These are phyloP conservation scores for Magnaporthiopsis rhizophila DNA, from an alignment of 2,329 filamentous ascomycete genomes.

Conservation along the genomic window DNA sequence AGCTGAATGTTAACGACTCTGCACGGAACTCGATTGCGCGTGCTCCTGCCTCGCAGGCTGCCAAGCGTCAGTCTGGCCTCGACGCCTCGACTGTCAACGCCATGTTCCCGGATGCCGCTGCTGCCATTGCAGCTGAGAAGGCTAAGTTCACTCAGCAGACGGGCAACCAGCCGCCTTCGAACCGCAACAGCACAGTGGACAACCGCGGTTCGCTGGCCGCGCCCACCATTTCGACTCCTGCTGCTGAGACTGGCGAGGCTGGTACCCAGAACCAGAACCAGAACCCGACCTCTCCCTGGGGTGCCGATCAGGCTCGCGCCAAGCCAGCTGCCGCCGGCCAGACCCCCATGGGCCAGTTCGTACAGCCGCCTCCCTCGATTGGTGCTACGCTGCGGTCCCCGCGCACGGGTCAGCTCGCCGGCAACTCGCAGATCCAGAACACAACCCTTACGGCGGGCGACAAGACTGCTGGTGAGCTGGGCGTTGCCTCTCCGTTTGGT, in stretches of 20 bases:
- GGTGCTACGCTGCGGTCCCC: slow-evolving; percentile 63
- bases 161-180: slow-evolving; percentile 80
- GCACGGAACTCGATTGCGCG: slow-evolving; percentile 81
- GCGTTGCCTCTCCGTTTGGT: slow-evolving; percentile 76
- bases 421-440: slow-evolving; percentile 67
- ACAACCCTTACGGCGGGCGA: slow-evolving; percentile 73
- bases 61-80: slow-evolving; percentile 90
- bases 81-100: slow-evolving; percentile 91
- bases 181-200: slow-evolving; percentile 83
- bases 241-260: slow-evolving; percentile 27
- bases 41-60: slow-evolving; percentile 66
- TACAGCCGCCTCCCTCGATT: slow-evolving; percentile 63
- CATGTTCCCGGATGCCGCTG: slow-evolving; percentile 98
- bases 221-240: slow-evolving; percentile 32
- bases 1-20: slow-evolving; percentile 71
- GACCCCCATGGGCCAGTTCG: slow-evolving; percentile 88
- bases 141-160: slow-evolving; percentile 95
- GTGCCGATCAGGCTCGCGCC: slow-evolving; percentile 50
- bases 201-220: slow-evolving; percentile 67
- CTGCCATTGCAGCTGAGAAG: slow-evolving; percentile 97
- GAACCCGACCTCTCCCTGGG: slow-evolving; percentile 73
- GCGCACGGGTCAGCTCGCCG: slow-evolving; percentile 57
- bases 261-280: slow-evolving; percentile 41
- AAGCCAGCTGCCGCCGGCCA: slow-evolving; percentile 78
- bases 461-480: slow-evolving; percentile 60